These are phyloP conservation scores for Phialophora verrucosa DNA, from an alignment of 2,329 filamentous ascomycete species.

Conservation along the genomic window DNA sequence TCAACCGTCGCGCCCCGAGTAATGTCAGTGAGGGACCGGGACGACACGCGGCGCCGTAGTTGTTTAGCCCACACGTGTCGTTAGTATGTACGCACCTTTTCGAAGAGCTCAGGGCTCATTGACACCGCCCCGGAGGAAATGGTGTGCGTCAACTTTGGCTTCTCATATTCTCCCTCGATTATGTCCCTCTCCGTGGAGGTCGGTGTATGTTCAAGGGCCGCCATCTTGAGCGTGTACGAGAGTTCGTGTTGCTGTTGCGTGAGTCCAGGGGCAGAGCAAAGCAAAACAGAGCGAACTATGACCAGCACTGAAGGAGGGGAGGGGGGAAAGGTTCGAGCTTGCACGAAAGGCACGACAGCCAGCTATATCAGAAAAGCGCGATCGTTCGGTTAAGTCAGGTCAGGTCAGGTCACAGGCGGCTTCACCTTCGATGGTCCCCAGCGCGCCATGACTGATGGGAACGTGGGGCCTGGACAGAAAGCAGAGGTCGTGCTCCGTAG, in stretches of 20 bases:
- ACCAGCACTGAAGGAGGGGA: neutral
- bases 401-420: neutral
- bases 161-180: constrained; percentile 24
- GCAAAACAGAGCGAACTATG: neutral
- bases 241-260: neutral
- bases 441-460: constrained; percentile 6
- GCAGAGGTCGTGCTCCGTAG: neutral
- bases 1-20: neutral
- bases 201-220: constrained; percentile 22
- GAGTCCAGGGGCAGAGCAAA: neutral
- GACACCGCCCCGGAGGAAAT: constrained; percentile 35
- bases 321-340: neutral
- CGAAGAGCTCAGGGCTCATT: constrained; percentile 37
- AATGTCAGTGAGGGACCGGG: neutral
- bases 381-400: neutral
- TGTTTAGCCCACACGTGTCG: neutral
- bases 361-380: constrained; percentile 16
- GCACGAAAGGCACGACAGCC: constrained; percentile 1
- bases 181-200: constrained; percentile 28
- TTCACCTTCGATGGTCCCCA: neutral
- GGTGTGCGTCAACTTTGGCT: constrained; percentile 30
- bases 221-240: constrained; percentile 23
- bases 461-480: constrained; percentile 20
- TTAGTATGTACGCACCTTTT: constrained; percentile 27
- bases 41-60: neutral